Percentiles rank a stretch among this genome's conserved stretches.
phyloP scores from a whole-genome alignment of 352 stramenopile species.

The Phytophthora podocarpi region DNA sequence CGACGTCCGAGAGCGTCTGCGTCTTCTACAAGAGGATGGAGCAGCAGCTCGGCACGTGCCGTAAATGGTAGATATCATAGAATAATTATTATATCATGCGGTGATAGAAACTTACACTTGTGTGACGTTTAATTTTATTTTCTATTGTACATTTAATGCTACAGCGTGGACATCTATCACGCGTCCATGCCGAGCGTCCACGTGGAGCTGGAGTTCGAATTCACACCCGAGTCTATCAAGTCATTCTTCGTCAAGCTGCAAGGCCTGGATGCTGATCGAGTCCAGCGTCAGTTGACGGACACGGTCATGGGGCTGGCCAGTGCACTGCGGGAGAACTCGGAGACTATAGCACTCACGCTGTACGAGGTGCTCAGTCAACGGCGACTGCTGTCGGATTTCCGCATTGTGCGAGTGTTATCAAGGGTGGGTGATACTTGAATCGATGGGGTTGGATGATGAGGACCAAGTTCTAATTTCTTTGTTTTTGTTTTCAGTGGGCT shows the following conservation, averaged over 20 bases:
- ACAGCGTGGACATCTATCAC: slow-evolving; percentile 87
- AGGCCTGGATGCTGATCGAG: slow-evolving; percentile 69
- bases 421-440: slow-evolving; percentile 38
- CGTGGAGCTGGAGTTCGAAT: slow-evolving; percentile 80
- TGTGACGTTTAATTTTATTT: no score
- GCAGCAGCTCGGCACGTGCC: slow-evolving; percentile 60
- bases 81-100: not conserved
- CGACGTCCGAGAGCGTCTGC: slow-evolving; percentile 67
- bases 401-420: slow-evolving; percentile 74
- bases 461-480: not conserved
- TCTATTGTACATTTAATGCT: not conserved
- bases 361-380: slow-evolving; percentile 84
- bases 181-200: slow-evolving; percentile 72
- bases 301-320: slow-evolving; percentile 26
- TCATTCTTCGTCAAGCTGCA: slow-evolving; percentile 81
- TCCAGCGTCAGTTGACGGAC: slow-evolving; percentile 57
- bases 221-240: slow-evolving; percentile 70
- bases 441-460: not conserved
- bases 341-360: slow-evolving; percentile 49
- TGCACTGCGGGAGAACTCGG: slow-evolving; percentile 33
- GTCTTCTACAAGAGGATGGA: slow-evolving; percentile 80
- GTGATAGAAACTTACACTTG: slow-evolving; percentile 6
- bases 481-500: slow-evolving; percentile 47
- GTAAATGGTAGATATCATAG: slow-evolving; percentile 55
- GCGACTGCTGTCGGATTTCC: slow-evolving; percentile 82